These are phyloP conservation scores for Aspergillus nanangensis DNA, from an alignment of 495 filamentous ascomycete species.

Conservation along the genomic window DNA sequence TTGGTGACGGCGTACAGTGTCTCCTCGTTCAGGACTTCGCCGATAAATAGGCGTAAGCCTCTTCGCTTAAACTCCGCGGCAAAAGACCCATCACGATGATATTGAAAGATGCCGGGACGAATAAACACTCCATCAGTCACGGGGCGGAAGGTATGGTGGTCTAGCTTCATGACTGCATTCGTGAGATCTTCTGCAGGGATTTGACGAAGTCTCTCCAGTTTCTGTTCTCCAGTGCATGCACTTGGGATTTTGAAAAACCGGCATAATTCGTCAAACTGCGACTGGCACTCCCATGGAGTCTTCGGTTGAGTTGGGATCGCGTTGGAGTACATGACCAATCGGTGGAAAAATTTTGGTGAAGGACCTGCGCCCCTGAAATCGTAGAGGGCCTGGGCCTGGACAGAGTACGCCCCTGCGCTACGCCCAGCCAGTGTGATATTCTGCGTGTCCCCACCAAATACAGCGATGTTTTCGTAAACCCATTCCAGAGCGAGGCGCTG, in stretches of 20 bases:
- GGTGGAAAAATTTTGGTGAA: slow-evolving; percentile 21
- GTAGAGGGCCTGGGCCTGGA: slow-evolving; percentile 42
- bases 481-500: slow-evolving; percentile 55
- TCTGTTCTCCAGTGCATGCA: slow-evolving; percentile 22
- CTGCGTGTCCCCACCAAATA: slow-evolving; percentile 53
- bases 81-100: slow-evolving; percentile 37
- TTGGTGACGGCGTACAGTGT: slow-evolving; percentile 35
- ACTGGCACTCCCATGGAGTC: slow-evolving; percentile 34
- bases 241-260: slow-evolving; percentile 26
- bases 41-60: slow-evolving; percentile 38
- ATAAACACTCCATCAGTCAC: slow-evolving; percentile 40
- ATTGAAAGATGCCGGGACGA: slow-evolving; percentile 27
- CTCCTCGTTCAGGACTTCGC: slow-evolving; percentile 44
- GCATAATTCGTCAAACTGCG: slow-evolving; percentile 46
- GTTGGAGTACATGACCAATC: slow-evolving; percentile 43
- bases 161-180: slow-evolving; percentile 24
- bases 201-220: slow-evolving; percentile 32
- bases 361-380: slow-evolving; percentile 29
- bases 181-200: slow-evolving; percentile 24
- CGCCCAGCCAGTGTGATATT: slow-evolving; percentile 57
- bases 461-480: slow-evolving; percentile 51
- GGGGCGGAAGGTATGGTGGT: slow-evolving; percentile 42
- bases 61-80: slow-evolving; percentile 31
- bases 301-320: slow-evolving; percentile 45
- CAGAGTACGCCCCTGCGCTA: slow-evolving; percentile 57